These are phyloP conservation scores for Mucor mucedo DNA, from an alignment of 371 early-diverging fungal genomes.

Conservation along the genomic window DNA sequence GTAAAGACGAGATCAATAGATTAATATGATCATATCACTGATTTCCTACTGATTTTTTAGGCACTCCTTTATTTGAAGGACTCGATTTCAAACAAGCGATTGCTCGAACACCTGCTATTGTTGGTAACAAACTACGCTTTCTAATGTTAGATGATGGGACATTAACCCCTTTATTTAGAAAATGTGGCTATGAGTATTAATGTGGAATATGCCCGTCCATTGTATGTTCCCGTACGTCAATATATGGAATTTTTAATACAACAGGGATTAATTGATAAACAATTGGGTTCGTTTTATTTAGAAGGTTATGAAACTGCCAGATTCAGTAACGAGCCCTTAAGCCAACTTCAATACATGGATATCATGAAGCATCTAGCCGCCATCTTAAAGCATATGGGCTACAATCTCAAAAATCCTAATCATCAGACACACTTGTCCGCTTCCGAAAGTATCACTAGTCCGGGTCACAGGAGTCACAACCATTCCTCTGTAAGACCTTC, in stretches of 20 bases:
- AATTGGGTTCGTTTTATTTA: conserved; percentile 56
- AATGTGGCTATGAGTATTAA: conserved; percentile 55
- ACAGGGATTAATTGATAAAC: conserved; percentile 47
- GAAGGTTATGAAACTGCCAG: conserved; percentile 63
- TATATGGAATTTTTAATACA: conserved; percentile 63
- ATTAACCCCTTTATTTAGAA: conserved; percentile 30
- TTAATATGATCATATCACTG: background rate
- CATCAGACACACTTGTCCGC: conserved; percentile 1
- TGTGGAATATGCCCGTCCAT: conserved; percentile 49
- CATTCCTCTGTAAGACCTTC: background rate
- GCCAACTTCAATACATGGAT: conserved; percentile 43
- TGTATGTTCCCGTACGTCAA: conserved; percentile 58
- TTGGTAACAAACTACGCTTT: conserved; percentile 43
- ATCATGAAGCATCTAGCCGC: conserved; percentile 55
- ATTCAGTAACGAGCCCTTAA: conserved; percentile 48
- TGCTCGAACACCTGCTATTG: conserved; percentile 64
- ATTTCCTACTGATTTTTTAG: conserved; percentile 14
- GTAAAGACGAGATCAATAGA: conserved; percentile 24
- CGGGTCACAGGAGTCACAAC: conserved; percentile 5
- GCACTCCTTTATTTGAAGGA: conserved; percentile 51
- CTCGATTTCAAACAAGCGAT: conserved; percentile 70
- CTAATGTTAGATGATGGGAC: too few relatives aligned
- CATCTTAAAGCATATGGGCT: conserved; percentile 53
- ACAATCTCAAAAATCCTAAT: conserved; percentile 25
- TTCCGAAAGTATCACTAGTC: conserved; percentile 2